Evolutionary conservation across 345 rosid species (phyloP), one percentile per base, ranked within the genome.

Genomic region (Conringia planisiliqua): DNA sequence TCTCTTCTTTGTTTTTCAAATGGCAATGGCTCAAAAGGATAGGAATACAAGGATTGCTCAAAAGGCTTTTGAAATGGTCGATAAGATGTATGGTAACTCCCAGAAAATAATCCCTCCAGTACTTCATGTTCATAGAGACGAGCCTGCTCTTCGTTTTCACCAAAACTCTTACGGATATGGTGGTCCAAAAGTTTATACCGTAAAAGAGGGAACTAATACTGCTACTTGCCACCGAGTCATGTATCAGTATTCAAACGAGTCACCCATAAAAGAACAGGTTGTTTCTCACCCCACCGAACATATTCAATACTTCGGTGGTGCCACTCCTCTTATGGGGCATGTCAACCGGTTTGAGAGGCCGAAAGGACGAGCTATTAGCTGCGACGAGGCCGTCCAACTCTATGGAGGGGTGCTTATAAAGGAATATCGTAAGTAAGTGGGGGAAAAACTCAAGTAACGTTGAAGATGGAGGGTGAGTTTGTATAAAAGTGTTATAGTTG

Each of bases 371-470:
- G 22, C 66, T 35, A 71, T 71, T 2, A 78, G 3, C 40, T 78
- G 81, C 61, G 81, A 78, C 26, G 81, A 78, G 68, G 81, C 81
- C 2, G 51, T 30, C 18, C 1, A 50, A 40, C 81, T 7, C 62
- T 78, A 57, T 48, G 81, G 81, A 48, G 81, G 81, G 17, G 73
- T 78, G 50, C 77, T 78, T 48, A 71, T 71, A 30, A 78, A 78
- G 58, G 73, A 78, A 39, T 50, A 20, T 71, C 73, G 77, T 40
- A 11, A 56, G 2, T 63, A 77, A 62, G 27, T 10, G 24, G 18
- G 33, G 46, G 54, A 38, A 35, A 60, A 65, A 29, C 58, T 77
- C 36, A 35, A 64, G 61, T 22, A 24, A 38, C 27, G 72, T 38
- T 43, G 70, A 77, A 64, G 60, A 64, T 63, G 61, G 13, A 24